A percentile compares a stretch with the other conserved stretches of the same genome.
These are phyloP conservation scores for Zoysia pacifica DNA, from an alignment of 176 grass and related monocot genomes.

Conservation along the genomic window DNA sequence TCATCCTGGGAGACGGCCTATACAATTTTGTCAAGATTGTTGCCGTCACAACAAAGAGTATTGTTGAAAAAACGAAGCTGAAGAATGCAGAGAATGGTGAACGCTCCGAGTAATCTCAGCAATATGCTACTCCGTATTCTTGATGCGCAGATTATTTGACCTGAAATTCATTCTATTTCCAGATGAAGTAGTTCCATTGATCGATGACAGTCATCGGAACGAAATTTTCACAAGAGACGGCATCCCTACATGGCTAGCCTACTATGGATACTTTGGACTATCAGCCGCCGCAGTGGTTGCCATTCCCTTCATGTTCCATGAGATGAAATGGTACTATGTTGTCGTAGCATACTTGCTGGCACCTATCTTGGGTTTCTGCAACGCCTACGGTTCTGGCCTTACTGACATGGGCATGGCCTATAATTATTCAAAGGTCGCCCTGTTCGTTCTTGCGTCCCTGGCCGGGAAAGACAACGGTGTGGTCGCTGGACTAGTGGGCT, in stretches of 20 bases:
- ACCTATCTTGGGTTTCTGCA: constrained; percentile 92
- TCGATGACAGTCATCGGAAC: constrained; percentile 63
- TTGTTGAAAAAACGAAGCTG: constrained; percentile 51
- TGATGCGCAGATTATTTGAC: constrained; percentile 29
- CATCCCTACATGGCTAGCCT: constrained; percentile 73
- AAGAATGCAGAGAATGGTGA: constrained; percentile 81
- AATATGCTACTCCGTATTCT: background rate
- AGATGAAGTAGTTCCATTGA: constrained; percentile 55
- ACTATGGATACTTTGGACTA: constrained; percentile 58
- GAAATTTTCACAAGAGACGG: constrained; percentile 73
- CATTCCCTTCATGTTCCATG: constrained; percentile 84
- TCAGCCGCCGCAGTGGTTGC: constrained; percentile 50
- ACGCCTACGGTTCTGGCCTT: constrained; percentile 90
- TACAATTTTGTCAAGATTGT: constrained; percentile 95
- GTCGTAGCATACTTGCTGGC: constrained; percentile 85
- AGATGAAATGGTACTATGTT: constrained; percentile 96
- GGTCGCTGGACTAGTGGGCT: constrained; percentile 82
- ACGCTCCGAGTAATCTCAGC: background rate
- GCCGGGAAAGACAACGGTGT: constrained; percentile 86
- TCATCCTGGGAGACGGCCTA: constrained; percentile 88
- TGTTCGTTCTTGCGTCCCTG: constrained; percentile 87
- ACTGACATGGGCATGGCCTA: constrained; percentile 99
- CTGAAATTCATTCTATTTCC: constrained; percentile 25
- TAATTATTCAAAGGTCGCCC: constrained; percentile 88
- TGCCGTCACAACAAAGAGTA: constrained; percentile 55